Conservation (phyloP, 2,329 filamentous ascomycete species). For the Mycocentrospora acerina region DNA sequence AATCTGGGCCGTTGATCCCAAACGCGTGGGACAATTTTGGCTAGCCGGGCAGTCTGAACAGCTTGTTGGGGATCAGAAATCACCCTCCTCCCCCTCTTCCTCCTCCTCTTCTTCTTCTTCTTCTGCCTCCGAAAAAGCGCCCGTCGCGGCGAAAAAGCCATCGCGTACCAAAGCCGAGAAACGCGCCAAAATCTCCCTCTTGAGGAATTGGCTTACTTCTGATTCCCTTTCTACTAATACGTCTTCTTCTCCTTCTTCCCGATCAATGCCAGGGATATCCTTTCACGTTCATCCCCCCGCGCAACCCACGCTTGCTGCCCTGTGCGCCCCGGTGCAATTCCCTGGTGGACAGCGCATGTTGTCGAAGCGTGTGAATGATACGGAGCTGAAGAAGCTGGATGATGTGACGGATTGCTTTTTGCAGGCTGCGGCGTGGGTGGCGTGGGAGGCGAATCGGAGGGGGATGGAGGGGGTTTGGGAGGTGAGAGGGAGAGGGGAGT, state of each 20-base stretch:
- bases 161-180: constrained; percentile 51
- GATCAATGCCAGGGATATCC: constrained; percentile 12
- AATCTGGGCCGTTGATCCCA: constrained; percentile 37
- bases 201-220: constrained; percentile 43
- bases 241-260: constrained; percentile 6
- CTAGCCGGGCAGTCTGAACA: constrained; percentile 15
- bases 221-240: constrained; percentile 8
- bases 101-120: not conserved
- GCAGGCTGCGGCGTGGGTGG: constrained; percentile 74
- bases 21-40: constrained; percentile 43
- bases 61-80: too few species aligned
- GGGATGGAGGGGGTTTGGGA: too few species aligned
- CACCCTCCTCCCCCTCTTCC: too few species aligned
- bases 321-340: constrained; percentile 6
- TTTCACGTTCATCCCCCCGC: constrained; percentile 16
- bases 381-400: constrained; percentile 63
- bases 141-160: constrained; percentile 34
- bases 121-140: constrained; percentile 11
- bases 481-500: too few species aligned
- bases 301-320: constrained; percentile 6
- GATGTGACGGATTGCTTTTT: constrained; percentile 79
- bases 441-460: constrained; percentile 66
- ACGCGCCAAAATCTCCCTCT: constrained; percentile 64
- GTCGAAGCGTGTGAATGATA: constrained; percentile 2
- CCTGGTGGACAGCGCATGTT: not conserved